A percentile compares a stretch with the other conserved stretches of the same genome.
phyloP scores from a whole-genome alignment of 495 filamentous ascomycete genomes.

The Aspergillus mulundensis region DNA sequence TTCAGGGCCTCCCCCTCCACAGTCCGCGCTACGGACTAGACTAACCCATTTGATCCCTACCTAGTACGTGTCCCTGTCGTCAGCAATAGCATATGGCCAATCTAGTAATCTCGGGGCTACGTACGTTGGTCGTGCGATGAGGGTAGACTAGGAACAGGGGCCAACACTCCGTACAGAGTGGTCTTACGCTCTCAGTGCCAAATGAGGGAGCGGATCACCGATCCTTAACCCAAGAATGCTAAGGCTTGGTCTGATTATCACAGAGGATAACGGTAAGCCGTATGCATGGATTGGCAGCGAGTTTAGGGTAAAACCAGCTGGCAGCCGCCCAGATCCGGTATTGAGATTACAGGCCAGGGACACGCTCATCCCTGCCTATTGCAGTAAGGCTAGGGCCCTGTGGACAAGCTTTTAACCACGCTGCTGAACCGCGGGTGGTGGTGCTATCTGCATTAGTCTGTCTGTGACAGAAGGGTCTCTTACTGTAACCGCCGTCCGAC shows the following conservation, averaged over 20 bases:
- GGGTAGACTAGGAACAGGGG: neutral
- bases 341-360: neutral
- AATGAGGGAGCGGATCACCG: neutral
- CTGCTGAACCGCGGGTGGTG: slow-evolving; percentile 10
- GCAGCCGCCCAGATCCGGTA: neutral
- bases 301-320: neutral
- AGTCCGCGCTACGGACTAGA: slow-evolving; percentile 4
- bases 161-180: too few species aligned
- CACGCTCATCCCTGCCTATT: slow-evolving; percentile 16
- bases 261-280: neutral
- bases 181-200: neutral
- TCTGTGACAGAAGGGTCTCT: neutral
- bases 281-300: neutral
- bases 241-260: neutral
- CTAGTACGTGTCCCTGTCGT: slow-evolving; percentile 26
- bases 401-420: slow-evolving; percentile 30
- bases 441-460: slow-evolving; percentile 17
- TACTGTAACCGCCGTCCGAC: neutral
- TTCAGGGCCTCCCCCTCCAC: slow-evolving; percentile 16
- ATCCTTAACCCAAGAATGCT: neutral
- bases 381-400: slow-evolving; percentile 18
- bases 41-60: slow-evolving; percentile 20
- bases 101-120: neutral
- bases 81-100: slow-evolving; percentile 10
- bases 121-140: neutral